These are phyloP conservation scores for Stylosanthes scabra DNA, from an alignment of 331 rosid genomes.

Conservation along the genomic window DNA sequence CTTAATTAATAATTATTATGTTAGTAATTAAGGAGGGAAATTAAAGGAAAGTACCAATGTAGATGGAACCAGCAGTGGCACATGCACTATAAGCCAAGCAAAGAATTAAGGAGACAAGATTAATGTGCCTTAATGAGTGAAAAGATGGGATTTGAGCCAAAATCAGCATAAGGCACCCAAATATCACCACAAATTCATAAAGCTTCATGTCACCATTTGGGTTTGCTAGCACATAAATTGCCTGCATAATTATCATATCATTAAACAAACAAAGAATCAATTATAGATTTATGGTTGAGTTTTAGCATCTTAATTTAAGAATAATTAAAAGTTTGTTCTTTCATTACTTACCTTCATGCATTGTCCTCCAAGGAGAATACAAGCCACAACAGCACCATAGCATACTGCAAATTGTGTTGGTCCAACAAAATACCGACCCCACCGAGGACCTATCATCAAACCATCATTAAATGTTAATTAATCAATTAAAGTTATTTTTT, in stretches of 20 bases:
- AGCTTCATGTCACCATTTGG: constrained; percentile 70
- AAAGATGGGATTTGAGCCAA: constrained; percentile 88
- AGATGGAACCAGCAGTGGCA: constrained; percentile 68
- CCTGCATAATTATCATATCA: constrained; percentile 41
- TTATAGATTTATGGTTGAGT: no score
- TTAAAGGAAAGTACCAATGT: constrained; percentile 56
- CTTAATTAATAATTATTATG: no score
- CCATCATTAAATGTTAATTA: neutral
- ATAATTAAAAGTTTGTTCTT: no score
- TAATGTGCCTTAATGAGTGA: constrained; percentile 83
- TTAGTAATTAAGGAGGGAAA: neutral
- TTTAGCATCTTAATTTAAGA: no score
- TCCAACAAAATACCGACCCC: constrained; percentile 73
- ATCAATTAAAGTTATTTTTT: no score
- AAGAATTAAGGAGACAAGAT: constrained; percentile 62
- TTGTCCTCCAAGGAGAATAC: constrained; percentile 75
- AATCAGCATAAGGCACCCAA: constrained; percentile 80
- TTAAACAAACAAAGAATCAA: no score
- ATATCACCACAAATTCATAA: constrained; percentile 68
- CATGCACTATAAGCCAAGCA: constrained; percentile 70
- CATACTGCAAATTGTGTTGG: constrained; percentile 75
- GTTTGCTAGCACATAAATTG: constrained; percentile 63
- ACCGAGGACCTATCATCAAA: constrained; percentile 58
- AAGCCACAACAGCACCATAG: constrained; percentile 73
- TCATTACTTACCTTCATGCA: constrained; percentile 67